Conservation (phyloP, 2,329 filamentous ascomycete species). For the Cercospora sp. region DNA sequence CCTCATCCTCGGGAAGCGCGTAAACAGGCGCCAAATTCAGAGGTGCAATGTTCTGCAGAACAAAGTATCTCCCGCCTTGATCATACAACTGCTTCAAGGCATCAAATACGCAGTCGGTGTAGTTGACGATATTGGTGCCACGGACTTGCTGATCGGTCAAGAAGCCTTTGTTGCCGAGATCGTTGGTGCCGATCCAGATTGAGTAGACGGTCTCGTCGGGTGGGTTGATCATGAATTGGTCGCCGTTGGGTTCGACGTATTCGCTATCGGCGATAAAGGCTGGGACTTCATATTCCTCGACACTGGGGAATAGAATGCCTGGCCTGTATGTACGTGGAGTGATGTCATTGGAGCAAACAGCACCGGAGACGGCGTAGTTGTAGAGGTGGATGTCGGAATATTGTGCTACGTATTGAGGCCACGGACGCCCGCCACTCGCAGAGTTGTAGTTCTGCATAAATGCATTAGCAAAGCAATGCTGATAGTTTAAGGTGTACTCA, state of each 20-base stretch:
- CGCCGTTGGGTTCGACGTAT: conserved; percentile 40
- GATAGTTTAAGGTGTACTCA: conserved; percentile 29
- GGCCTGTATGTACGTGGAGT: conserved; percentile 55
- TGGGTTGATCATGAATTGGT: conserved; percentile 46
- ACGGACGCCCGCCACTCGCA: conserved; percentile 65
- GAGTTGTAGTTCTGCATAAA: conserved; percentile 45
- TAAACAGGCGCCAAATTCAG: conserved; percentile 70
- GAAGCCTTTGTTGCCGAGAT: conserved; percentile 67
- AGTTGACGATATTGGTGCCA: conserved; percentile 63
- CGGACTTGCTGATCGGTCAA: conserved; percentile 62
- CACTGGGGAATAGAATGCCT: conserved; percentile 61
- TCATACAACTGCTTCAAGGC: conserved; percentile 64
- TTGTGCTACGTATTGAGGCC: conserved; percentile 66
- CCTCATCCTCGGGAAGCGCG: conserved; percentile 41
- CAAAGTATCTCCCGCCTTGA: conserved; percentile 67
- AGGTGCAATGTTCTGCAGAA: conserved; percentile 69
- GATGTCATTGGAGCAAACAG: conserved; percentile 70
- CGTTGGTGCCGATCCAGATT: conserved; percentile 81
- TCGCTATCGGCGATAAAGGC: conserved; percentile 49
- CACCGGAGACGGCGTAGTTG: conserved; percentile 64
- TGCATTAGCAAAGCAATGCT: background rate
- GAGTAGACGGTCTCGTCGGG: conserved; percentile 67
- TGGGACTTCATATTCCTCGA: conserved; percentile 49
- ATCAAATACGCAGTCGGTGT: conserved; percentile 66
- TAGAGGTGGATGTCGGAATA: conserved; percentile 58